Evolutionary conservation across 2,329 filamentous ascomycete genomes (phyloP), one percentile per base, ranked within the genome.

Genomic region (Colletotrichum endophyticum): DNA sequence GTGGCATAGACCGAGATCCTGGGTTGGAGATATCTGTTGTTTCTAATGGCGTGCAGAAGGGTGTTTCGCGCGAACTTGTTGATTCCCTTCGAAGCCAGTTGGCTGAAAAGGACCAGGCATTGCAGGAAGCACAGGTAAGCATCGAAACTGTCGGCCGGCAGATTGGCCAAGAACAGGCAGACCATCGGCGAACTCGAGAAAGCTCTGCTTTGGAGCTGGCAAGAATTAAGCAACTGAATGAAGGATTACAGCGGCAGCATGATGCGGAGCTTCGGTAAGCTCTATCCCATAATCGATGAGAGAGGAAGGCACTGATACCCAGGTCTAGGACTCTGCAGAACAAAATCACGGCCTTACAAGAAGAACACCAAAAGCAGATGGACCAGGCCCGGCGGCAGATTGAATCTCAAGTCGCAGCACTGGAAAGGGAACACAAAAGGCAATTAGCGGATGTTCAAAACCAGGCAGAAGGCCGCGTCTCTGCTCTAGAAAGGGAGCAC

Each of bases 21-120:
- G 95, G 94, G 2, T 88, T 98, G 77, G 97, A 99, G 83, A 93
- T 98, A 30, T 94, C 95, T 0, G 91, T 97, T 13, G 89, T 96
- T 73, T 90, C 93, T 59, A 95, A 96, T 81, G 95, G 95, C 0
- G 87, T 96, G 13, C 93, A 97, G 79, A 96, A 96, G 81, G 96
- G 96, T 6, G 94, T 99, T 49, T 98, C 98, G n/a, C 92, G 96
- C 56, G 95, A 99, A 81, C 88, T 99, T 49, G 95, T 99, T 5
- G 97, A 99, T 83, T 94, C 94, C 2, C 87, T 99, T 36, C 92
- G 95, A 66, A 89, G 89, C 6, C 94, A 98, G 82, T 84, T 98
- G 1, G 93, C 94, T 76, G 93, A 96, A 76, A 95, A 94, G 78
- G 92, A 92, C 27, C 85, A 84, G 36, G 83, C 85, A 2, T 80